Conservation (phyloP, 2,329 filamentous ascomycete genomes). For the Alternaria hordeiaustralica region DNA sequence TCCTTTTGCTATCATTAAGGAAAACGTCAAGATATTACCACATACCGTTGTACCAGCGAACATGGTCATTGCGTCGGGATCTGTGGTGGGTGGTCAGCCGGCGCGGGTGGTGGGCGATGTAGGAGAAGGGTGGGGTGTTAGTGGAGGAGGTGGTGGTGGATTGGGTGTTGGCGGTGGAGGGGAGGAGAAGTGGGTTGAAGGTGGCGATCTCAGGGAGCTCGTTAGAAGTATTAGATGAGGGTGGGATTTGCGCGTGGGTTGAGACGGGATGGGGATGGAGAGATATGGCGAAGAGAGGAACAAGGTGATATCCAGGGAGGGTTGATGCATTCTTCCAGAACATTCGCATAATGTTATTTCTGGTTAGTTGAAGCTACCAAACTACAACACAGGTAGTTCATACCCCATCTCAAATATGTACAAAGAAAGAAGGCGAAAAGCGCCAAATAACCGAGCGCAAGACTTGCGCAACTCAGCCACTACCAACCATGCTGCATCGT, state of each 20-base stretch:
- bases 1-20: slow-evolving; percentile 90
- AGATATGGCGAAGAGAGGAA: neutral
- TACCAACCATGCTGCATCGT: neutral
- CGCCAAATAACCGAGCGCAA: neutral
- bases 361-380: neutral
- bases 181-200: slow-evolving; percentile 57
- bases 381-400: neutral
- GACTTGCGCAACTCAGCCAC: neutral
- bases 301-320: neutral
- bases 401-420: neutral
- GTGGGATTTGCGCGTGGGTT: neutral
- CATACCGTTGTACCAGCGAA: slow-evolving; percentile 82
- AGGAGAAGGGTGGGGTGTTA: slow-evolving; percentile 59
- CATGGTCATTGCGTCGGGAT: slow-evolving; percentile 93
- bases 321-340: neutral
- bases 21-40: slow-evolving; percentile 87
- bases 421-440: neutral
- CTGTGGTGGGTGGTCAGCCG: slow-evolving; percentile 74
- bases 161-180: slow-evolving; percentile 49
- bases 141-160: slow-evolving; percentile 41
- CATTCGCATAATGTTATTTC: neutral
- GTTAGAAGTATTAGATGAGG: slow-evolving; percentile 53
- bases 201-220: slow-evolving; percentile 57
- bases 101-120: slow-evolving; percentile 56
- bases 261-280: neutral